A percentile compares a stretch with the other conserved stretches of the same genome.
Conservation (phyloP, 768 basidiomycete genomes). For the Phanerochaete carnosa region DNA sequence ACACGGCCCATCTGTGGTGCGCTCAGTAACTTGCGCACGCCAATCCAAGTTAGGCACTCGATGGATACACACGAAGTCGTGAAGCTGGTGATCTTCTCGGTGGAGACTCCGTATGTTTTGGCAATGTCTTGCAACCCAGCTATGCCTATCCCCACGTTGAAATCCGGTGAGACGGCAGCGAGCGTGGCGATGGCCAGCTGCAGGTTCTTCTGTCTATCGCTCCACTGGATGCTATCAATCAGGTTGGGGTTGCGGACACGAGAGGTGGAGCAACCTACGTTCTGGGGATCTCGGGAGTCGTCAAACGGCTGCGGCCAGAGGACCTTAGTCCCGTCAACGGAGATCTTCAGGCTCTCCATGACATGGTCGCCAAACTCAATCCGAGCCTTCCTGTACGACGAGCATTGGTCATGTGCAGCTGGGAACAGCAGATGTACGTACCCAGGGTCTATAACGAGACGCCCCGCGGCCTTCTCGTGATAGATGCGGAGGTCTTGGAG, state of each 20-base stretch:
- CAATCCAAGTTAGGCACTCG: neutral
- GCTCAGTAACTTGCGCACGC: neutral
- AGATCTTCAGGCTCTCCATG: constrained; percentile 53
- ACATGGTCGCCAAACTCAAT: constrained; percentile 56
- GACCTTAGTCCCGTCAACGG: constrained; percentile 53
- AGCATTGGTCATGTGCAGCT: neutral
- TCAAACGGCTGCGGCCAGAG: constrained; percentile 71
- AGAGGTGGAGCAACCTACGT: constrained; percentile 30
- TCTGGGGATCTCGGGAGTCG: constrained; percentile 59
- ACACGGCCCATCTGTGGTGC: constrained; percentile 56
- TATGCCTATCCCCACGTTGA: no score
- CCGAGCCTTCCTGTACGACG: constrained; percentile 47
- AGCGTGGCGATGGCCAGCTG: constrained; percentile 59
- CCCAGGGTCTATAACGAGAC: constrained; percentile 61
- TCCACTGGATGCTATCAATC: constrained; percentile 48
- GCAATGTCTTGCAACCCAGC: constrained; percentile 60
- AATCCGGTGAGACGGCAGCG: constrained; percentile 65
- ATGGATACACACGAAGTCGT: constrained; percentile 41
- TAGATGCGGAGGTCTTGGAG: no score
- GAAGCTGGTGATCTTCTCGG: constrained; percentile 57
- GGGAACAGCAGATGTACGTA: no score
- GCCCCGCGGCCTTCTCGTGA: constrained; percentile 53
- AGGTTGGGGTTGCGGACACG: neutral
- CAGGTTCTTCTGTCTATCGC: constrained; percentile 44
- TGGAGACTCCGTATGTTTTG: constrained; percentile 47